Evolutionary conservation across 352 stramenopile genomes (phyloP).

Genomic region (Peronospora belbahrii): DNA sequence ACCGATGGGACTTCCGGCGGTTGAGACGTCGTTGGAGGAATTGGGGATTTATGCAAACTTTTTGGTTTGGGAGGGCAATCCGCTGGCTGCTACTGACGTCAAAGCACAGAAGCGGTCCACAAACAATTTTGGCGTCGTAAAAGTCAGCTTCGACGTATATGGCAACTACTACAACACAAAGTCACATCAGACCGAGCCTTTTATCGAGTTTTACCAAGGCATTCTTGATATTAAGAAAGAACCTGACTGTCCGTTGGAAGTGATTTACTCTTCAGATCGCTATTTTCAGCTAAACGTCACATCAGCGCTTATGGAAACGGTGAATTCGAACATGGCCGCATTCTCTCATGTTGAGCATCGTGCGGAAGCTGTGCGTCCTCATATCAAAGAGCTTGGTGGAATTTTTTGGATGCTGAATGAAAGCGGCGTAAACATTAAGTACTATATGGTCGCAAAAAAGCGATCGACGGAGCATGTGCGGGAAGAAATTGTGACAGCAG

Average conservation of each 20-base stretch:
- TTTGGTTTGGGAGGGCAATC: conserved; percentile 53
- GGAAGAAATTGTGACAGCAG: conserved; percentile 48
- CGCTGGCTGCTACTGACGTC: conserved; percentile 26
- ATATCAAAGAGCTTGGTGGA: conserved; percentile 76
- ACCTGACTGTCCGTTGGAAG: conserved; percentile 43
- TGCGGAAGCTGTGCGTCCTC: conserved; percentile 41
- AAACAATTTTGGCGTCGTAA: conserved; percentile 65
- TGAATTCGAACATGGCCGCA: conserved; percentile 55
- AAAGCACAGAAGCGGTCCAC: conserved; percentile 36
- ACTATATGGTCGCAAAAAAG: conserved; percentile 74
- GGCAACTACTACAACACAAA: conserved; percentile 86
- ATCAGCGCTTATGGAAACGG: conserved; percentile 68
- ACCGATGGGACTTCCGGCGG: conserved; percentile 53
- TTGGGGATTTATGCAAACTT: conserved; percentile 68
- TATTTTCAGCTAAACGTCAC: conserved; percentile 87
- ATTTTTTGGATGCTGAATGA: conserved; percentile 85
- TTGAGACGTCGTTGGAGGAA: conserved; percentile 78
- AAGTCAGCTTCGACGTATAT: conserved; percentile 76
- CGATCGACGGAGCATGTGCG: conserved; percentile 36
- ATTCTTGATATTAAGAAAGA: conserved; percentile 77
- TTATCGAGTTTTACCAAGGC: conserved; percentile 81
- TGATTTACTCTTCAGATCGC: conserved; percentile 71
- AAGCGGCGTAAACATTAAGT: conserved; percentile 69
- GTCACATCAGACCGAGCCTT: conserved; percentile 67
- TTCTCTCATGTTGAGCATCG: conserved; percentile 60